These are phyloP conservation scores for Saturnispora sekii DNA, from an alignment of 805 yeast genomes.

Conservation along the genomic window DNA sequence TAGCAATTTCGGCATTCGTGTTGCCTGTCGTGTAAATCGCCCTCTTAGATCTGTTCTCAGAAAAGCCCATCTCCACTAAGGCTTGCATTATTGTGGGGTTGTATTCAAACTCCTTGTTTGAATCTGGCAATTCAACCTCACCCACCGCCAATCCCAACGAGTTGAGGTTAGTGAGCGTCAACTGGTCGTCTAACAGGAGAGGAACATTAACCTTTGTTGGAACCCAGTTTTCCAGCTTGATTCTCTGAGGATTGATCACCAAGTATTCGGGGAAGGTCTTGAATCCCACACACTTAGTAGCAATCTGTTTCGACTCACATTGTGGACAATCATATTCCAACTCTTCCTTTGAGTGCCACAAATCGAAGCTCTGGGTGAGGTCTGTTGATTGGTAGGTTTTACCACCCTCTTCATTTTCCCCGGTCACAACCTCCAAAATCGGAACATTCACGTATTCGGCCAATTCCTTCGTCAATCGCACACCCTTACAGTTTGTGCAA, in stretches of 20 bases:
- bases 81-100: constrained; percentile 43
- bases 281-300: constrained; percentile 39
- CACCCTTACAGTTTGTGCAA: constrained; percentile 48
- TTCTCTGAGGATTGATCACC: constrained; percentile 67
- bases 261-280: constrained; percentile 61
- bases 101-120: constrained; percentile 36
- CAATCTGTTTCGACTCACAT: constrained; percentile 33
- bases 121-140: constrained; percentile 32
- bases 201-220: constrained; percentile 79
- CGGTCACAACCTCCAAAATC: constrained; percentile 34
- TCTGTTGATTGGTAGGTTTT: constrained; percentile 40
- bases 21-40: constrained; percentile 74
- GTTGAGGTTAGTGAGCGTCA: constrained; percentile 36
- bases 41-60: constrained; percentile 50
- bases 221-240: constrained; percentile 80
- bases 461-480: constrained; percentile 44
- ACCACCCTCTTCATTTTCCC: constrained; percentile 34
- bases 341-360: constrained; percentile 37
- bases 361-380: constrained; percentile 39
- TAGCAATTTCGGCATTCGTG: constrained; percentile 52
- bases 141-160: constrained; percentile 33
- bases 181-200: constrained; percentile 33
- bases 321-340: constrained; percentile 56
- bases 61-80: constrained; percentile 81
- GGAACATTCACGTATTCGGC: constrained; percentile 59